These are phyloP conservation scores for Niveomyces coronatus DNA, from an alignment of 2,329 filamentous ascomycete genomes.

Conservation along the genomic window DNA sequence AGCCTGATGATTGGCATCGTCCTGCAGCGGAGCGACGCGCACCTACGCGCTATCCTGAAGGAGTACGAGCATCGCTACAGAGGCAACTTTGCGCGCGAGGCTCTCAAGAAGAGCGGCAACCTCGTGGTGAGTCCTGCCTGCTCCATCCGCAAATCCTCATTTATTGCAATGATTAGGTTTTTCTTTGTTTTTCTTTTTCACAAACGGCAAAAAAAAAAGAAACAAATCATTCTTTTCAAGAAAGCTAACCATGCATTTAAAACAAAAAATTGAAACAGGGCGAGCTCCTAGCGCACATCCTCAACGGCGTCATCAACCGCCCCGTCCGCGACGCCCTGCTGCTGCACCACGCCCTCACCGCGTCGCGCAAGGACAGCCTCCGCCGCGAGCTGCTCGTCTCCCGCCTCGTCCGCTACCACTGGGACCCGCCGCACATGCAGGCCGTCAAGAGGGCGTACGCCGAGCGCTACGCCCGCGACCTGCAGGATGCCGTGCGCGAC, in stretches of 20 bases:
- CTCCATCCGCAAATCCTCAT: conserved; percentile 1
- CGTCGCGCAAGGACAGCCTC: conserved; percentile 58
- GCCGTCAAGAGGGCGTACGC: conserved; percentile 71
- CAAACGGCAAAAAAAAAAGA: too few relatives aligned
- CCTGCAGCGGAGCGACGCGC: conserved; percentile 66
- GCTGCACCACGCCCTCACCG: conserved; percentile 77
- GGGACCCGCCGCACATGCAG: conserved; percentile 76
- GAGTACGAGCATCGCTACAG: conserved; percentile 64
- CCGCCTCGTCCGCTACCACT: conserved; percentile 79
- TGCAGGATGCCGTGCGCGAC: conserved; percentile 70
- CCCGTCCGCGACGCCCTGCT: conserved; percentile 88
- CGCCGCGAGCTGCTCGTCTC: conserved; percentile 82
- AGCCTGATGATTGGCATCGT: conserved; percentile 79
- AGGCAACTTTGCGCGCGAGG: conserved; percentile 78
- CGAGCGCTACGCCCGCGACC: conserved; percentile 61
- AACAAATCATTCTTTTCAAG: too few relatives aligned
- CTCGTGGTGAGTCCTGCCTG: conserved; percentile 63
- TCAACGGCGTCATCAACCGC: conserved; percentile 94
- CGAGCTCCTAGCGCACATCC: conserved; percentile 85
- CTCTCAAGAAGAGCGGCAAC: conserved; percentile 81
- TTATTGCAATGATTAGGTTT: too few relatives aligned
- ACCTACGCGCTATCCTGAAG: conserved; percentile 69
- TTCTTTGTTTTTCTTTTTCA: too few relatives aligned
- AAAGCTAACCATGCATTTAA: too few relatives aligned
- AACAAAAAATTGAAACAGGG: conserved; percentile 44